Base-by-base conservation (phyloP, 2,329 filamentous ascomycete genomes). In the Biscogniauxia marginata region DNA sequence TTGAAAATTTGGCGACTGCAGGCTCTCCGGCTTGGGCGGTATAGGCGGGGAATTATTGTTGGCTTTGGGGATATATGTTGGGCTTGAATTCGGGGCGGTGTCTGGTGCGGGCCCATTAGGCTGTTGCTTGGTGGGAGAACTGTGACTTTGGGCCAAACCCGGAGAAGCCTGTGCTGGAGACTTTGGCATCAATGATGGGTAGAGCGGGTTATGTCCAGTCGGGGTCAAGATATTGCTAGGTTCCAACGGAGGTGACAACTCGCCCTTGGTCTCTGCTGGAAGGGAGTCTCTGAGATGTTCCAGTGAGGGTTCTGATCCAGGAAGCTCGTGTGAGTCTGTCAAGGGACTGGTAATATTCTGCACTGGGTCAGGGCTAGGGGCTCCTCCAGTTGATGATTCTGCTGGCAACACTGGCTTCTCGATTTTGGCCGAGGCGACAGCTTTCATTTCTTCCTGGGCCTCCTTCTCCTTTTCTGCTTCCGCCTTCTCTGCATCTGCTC, bases 401-500 rank as follows among this genome's bases (percentile, higher is more conserved):
- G 30, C 30, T n/a, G 30, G n/a, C 30, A 16, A 39, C 13, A 16
- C 13, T 39, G 30, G 30, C 9, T 39, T 39, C 30, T n/a, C 30
- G 13, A 39, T 39, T 39, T 39, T 39, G n/a, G 30, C 30, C 11
- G 30, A 39, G 11, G 30, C 30, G 5, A 39, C 30, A 39, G 30
- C 30, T 39, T 16, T 39, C 30, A 39, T 39, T 5, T 39, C 30
- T 39, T 39, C 30, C 30, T 39, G 30, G 30, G 51, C 39, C 11
- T 51, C 55, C 18, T 52, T 47, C 11, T 51, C 55, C 18, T 52
- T 47, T 16, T 53, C 24, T 16, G 24, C 51, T 39, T 50, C 49
- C 21, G 53, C 45, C 22, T 56, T 62, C 43, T 56, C 63, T 50
- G 63, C 58, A 47, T 59, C 61, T 22, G 67, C 65, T 54, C 65